These are phyloP conservation scores for Fistulifera pelliculosa DNA, from an alignment of 108 stramenopile genomes.

Conservation along the genomic window DNA sequence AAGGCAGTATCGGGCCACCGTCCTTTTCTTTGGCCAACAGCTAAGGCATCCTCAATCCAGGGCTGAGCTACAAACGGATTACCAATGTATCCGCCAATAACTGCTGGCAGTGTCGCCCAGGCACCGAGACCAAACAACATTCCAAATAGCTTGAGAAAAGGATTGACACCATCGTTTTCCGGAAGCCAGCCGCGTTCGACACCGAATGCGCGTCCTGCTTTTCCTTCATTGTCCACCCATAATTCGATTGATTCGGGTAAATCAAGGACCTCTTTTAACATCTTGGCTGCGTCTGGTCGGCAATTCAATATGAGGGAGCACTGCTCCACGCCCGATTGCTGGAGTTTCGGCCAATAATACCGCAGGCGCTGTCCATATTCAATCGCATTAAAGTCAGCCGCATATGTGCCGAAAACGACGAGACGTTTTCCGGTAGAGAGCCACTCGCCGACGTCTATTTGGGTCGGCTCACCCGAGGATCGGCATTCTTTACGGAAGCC, in stretches of 20 bases:
- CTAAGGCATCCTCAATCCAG: conserved; percentile 85
- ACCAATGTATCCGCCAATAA: conserved; percentile 87
- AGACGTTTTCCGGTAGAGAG: conserved; percentile 16
- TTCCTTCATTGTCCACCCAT: conserved; percentile 67
- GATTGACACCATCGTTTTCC: conserved; percentile 66
- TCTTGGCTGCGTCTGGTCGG: conserved; percentile 45
- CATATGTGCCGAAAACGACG: conserved; percentile 63
- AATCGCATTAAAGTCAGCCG: conserved; percentile 87
- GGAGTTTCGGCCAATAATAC: conserved; percentile 67
- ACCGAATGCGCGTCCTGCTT: conserved; percentile 64
- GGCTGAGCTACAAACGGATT: conserved; percentile 74
- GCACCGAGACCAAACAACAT: conserved; percentile 89
- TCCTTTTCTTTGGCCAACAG: conserved; percentile 58
- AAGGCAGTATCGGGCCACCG: conserved; percentile 82
- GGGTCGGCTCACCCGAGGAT: background rate
- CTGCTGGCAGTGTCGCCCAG: conserved; percentile 85
- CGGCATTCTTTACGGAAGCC: conserved; percentile 1
- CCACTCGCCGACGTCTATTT: conserved; percentile 18
- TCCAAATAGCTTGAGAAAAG: conserved; percentile 80
- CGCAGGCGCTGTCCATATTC: conserved; percentile 83
- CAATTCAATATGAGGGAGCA: conserved; percentile 72
- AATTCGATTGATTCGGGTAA: conserved; percentile 46
- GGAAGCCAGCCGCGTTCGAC: conserved; percentile 69
- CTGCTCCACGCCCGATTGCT: conserved; percentile 46
- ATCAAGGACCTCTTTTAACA: conserved; percentile 51